A percentile compares a stretch with the other conserved stretches of the same genome.
phyloP scores from a whole-genome alignment of 2,329 filamentous ascomycete species.

The Exophiala lecanii-corni region DNA sequence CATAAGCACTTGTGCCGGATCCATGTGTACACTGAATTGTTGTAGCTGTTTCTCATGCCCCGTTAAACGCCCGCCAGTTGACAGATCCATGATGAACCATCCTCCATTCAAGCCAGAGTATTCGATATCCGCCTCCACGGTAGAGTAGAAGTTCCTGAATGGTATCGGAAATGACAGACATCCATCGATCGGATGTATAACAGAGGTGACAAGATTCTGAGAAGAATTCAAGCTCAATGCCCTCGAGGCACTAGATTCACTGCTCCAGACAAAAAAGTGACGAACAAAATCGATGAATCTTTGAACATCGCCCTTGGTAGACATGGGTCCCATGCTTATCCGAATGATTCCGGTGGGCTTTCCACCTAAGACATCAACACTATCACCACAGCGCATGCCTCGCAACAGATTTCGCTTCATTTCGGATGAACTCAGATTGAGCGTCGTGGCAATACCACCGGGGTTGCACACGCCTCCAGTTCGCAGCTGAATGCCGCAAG shows the following conservation, averaged over 20 bases:
- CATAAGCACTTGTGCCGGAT: not conserved
- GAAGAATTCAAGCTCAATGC: constrained; percentile 12
- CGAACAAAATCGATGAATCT: constrained; percentile 65
- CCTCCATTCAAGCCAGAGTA: not conserved
- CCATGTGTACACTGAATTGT: not conserved
- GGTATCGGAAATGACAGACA: not conserved
- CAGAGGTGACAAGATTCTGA: not conserved
- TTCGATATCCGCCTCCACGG: not conserved
- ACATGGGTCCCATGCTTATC: constrained; percentile 85
- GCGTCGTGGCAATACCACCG: constrained; percentile 63
- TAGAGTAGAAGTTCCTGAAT: not conserved
- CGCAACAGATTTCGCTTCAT: constrained; percentile 77
- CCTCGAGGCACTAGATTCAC: too few species aligned
- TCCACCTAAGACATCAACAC: constrained; percentile 77
- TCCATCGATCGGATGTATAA: not conserved
- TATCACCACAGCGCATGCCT: constrained; percentile 76
- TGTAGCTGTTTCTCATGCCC: not conserved
- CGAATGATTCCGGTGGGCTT: constrained; percentile 85
- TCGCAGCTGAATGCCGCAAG: constrained; percentile 54
- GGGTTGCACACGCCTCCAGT: constrained; percentile 56
- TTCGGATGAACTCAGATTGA: constrained; percentile 73
- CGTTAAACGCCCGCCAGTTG: not conserved
- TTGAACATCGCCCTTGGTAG: constrained; percentile 66
- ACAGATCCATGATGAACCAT: not conserved
- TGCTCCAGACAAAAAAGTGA: constrained; percentile 57